phyloP scores from a whole-genome alignment of 176 grass and related monocot species.

The Carex pumila region DNA sequence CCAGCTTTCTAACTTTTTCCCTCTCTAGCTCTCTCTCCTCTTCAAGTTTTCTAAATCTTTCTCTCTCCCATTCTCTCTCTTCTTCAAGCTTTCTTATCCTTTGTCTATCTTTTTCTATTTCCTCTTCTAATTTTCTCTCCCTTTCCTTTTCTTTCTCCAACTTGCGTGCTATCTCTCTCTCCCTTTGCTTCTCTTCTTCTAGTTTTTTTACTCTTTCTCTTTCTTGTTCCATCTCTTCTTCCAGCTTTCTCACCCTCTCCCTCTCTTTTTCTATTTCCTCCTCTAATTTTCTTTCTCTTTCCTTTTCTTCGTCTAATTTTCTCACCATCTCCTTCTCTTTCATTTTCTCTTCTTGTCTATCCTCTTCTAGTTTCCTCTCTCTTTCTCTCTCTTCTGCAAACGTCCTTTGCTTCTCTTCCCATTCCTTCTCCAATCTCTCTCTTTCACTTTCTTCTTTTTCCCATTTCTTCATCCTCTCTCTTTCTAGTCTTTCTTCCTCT shows the following conservation, averaged over 20 bases:
- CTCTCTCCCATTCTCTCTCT: constrained; percentile 48
- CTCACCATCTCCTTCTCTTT: constrained; percentile 23
- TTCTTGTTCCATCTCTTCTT: constrained; percentile 39
- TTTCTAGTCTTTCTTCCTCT: constrained; percentile 3
- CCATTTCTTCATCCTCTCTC: background rate
- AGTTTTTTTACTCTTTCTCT: constrained; percentile 41
- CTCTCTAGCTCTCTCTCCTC: constrained; percentile 43
- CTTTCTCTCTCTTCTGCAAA: constrained; percentile 13
- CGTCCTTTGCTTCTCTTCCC: background rate
- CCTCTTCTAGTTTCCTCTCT: constrained; percentile 17
- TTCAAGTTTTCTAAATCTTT: constrained; percentile 44
- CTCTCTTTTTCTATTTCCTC: constrained; percentile 48
- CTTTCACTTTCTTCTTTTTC: constrained; percentile 7
- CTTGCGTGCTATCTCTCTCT: background rate
- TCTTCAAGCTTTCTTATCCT: constrained; percentile 44
- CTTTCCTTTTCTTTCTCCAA: constrained; percentile 45
- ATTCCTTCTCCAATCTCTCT: background rate
- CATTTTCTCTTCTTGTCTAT: background rate
- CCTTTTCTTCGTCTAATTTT: constrained; percentile 56
- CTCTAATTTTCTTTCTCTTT: constrained; percentile 38
- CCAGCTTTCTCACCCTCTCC: constrained; percentile 45
- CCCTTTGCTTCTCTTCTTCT: constrained; percentile 15
- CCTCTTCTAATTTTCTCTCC: constrained; percentile 37
- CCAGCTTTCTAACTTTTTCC: constrained; percentile 14
- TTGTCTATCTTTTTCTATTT: constrained; percentile 46